phyloP scores from a whole-genome alignment of 176 grass and related monocot genomes.

The Carex pumila region DNA sequence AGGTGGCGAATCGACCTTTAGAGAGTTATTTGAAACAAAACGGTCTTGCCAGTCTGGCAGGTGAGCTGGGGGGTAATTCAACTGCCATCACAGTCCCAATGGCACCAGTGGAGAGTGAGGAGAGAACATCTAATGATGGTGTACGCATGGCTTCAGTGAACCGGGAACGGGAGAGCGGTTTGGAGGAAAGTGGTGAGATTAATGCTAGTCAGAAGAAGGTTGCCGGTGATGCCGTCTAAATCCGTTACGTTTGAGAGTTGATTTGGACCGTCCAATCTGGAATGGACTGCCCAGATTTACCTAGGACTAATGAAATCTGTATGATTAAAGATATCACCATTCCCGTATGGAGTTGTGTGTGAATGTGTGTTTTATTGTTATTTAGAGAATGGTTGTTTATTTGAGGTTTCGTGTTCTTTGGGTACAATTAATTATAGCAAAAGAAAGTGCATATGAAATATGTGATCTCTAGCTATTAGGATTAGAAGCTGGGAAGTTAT shows the following conservation, averaged over 20 bases:
- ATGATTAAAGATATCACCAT: not conserved
- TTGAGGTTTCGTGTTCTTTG: not conserved
- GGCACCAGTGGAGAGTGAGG: slow-evolving; percentile 48
- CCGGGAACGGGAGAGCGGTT: slow-evolving; percentile 30
- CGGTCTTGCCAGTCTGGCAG: slow-evolving; percentile 41
- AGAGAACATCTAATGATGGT: slow-evolving; percentile 49
- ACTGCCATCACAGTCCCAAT: not conserved
- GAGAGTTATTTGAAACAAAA: slow-evolving; percentile 67
- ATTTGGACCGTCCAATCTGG: not conserved
- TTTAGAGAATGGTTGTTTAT: not conserved
- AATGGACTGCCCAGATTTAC: not conserved
- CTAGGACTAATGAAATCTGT: not conserved
- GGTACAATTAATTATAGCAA: not conserved
- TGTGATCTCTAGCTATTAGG: not conserved
- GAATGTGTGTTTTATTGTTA: not conserved
- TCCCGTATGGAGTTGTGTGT: not conserved
- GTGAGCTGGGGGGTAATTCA: slow-evolving; percentile 45
- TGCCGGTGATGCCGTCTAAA: slow-evolving; percentile 19
- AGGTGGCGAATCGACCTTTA: slow-evolving; percentile 40
- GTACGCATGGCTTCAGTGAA: slow-evolving; percentile 19
- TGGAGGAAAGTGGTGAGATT: slow-evolving; percentile 35
- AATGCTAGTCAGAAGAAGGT: slow-evolving; percentile 29
- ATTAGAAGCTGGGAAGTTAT: not conserved
- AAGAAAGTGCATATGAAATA: not conserved
- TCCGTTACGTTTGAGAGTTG: not conserved